These are phyloP conservation scores for Scleroderma bovista DNA, from an alignment of 768 basidiomycete species.

Conservation along the genomic window DNA sequence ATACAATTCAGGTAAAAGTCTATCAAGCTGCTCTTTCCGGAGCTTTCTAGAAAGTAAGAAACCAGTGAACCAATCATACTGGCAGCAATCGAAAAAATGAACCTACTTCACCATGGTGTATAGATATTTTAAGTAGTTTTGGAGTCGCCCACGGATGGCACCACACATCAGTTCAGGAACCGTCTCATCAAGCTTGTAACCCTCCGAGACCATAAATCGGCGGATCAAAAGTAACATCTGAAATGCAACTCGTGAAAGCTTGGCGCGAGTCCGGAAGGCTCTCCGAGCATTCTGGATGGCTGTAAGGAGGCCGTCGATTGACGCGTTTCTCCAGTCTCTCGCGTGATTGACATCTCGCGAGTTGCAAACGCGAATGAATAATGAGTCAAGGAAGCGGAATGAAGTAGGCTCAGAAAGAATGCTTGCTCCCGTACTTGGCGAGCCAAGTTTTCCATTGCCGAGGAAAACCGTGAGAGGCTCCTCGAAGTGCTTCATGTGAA, in stretches of 20 bases:
- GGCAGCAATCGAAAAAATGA: neutral
- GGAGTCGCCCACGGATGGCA: slow-evolving; percentile 39
- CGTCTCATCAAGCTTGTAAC: slow-evolving; percentile 34
- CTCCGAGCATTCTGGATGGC: slow-evolving; percentile 35
- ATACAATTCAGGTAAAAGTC: slow-evolving; percentile 38
- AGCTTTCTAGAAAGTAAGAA: slow-evolving; percentile 35
- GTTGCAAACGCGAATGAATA: slow-evolving; percentile 33
- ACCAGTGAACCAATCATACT: slow-evolving; percentile 10
- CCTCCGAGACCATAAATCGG: slow-evolving; percentile 37
- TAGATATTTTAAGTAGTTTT: slow-evolving; percentile 40
- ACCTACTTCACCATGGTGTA: slow-evolving; percentile 45
- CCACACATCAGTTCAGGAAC: slow-evolving; percentile 40
- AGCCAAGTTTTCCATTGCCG: slow-evolving; percentile 5
- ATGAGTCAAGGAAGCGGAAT: slow-evolving; percentile 31
- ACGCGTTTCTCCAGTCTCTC: slow-evolving; percentile 20
- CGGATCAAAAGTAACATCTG: slow-evolving; percentile 40
- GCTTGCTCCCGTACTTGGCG: neutral
- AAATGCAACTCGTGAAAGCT: slow-evolving; percentile 43
- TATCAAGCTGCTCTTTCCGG: slow-evolving; percentile 24
- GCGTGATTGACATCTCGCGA: slow-evolving; percentile 14
- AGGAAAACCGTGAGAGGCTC: slow-evolving; percentile 45
- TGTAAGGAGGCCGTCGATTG: slow-evolving; percentile 27
- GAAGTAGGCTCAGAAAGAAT: slow-evolving; percentile 17
- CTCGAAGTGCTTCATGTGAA: slow-evolving; percentile 66
- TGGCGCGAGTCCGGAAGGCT: slow-evolving; percentile 27